Evolutionary conservation across 176 grass and related monocot genomes (phyloP).

Genomic region (Puya raimondii): DNA sequence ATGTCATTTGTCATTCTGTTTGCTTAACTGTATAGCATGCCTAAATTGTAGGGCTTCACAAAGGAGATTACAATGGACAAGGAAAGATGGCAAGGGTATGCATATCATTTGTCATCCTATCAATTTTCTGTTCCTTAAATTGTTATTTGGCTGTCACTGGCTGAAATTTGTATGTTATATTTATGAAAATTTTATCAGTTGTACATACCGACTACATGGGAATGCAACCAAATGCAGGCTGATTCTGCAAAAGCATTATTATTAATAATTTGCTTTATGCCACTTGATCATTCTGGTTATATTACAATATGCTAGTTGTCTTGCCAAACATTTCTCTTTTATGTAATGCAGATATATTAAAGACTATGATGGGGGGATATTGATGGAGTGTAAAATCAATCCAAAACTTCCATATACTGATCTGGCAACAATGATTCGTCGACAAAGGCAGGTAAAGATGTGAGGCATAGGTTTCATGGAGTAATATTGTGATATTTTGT

Average conservation of each 20-base stretch:
- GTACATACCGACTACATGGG: no score
- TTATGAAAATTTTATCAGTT: no score
- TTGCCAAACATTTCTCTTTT: slow-evolving; percentile 13
- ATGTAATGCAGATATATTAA: slow-evolving; percentile 77
- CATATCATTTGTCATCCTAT: slow-evolving; percentile 19
- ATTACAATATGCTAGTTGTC: slow-evolving; percentile 3
- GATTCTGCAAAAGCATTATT: not conserved
- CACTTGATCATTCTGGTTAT: not conserved
- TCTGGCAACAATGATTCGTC: slow-evolving; percentile 95
- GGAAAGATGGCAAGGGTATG: slow-evolving; percentile 99
- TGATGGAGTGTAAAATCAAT: slow-evolving; percentile 98
- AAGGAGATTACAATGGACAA: slow-evolving; percentile 89
- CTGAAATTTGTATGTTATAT: not conserved
- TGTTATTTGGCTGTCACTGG: not conserved
- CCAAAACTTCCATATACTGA: slow-evolving; percentile 82
- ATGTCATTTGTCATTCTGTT: not conserved
- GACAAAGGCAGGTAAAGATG: slow-evolving; percentile 80
- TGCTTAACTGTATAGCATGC: not conserved
- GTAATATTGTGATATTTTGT: not conserved
- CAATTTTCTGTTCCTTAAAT: slow-evolving; percentile 3
- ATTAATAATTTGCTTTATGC: not conserved
- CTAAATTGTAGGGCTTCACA: slow-evolving; percentile 72
- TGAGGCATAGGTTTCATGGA: not conserved
- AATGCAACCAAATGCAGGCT: no score
- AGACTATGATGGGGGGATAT: slow-evolving; percentile 97